Evolutionary conservation across 371 early-diverging fungal species (phyloP), one percentile per base, ranked within the genome.

Genomic region (Circinella umbellata): DNA sequence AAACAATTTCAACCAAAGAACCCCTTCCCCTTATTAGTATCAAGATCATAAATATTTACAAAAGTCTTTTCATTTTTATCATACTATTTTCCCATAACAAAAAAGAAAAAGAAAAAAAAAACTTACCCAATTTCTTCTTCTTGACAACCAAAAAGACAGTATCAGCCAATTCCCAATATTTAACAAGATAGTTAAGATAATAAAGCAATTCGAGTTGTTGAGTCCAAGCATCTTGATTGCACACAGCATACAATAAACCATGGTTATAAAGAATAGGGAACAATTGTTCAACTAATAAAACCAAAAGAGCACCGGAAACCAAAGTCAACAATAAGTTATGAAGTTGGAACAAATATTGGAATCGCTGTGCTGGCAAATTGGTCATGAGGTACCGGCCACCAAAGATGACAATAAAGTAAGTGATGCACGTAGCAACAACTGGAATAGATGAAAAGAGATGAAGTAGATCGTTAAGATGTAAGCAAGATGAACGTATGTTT

Each of bases 141-240:
- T 74, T 75, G 49, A 75, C 67, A 35, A 75, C 78, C 60, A 78
- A 68, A 38, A 78, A 78, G 39, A 73, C 71, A n/a, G 75, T 78
- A 59, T 74, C 75, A 68, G 69, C 65, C 27, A 94, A 80, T 79
- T 95, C 95, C 86, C 90, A 92, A 84, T 90, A 95, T 81, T 95
- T 95, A 77, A 90, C 86, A 63, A 93, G 80, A 73, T 94, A 94
- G 84, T 95, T 95, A 69, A 92, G 81, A 77, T 93, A 94, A 86
- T 93, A 94, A 53, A 92, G 73, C 59, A 91, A 69, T 76, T 91
- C 92, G 69, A 93, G 84, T 35, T 86, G 87, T 76, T 91, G 90
- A 67, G 90, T 91, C 90, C 90, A 93, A 62, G 83, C 85, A 69
- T 87, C 79, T 27, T 77, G 67, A 68, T 82, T 72, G 76, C 94